Base-by-base conservation (phyloP, 2,329 filamentous ascomycete genomes). In the Pleoardoris graminearum region DNA sequence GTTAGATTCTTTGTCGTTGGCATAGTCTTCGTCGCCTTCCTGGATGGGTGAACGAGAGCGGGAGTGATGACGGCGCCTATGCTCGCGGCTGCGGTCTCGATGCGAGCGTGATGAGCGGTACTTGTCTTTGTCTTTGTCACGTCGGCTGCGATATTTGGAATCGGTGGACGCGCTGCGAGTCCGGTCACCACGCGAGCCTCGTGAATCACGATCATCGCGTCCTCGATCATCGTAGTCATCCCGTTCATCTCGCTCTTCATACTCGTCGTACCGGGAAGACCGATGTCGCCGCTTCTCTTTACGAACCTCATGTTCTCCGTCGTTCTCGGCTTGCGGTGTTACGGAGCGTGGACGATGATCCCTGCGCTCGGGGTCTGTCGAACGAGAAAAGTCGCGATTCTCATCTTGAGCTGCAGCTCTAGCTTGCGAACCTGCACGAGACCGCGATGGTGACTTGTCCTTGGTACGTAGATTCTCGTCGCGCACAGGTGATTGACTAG, bases 91-190 rank as follows among this genome's bases (percentile, higher is more conserved):
- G 37, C 74, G 70, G 19, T 79, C 77, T 21, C 77, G 75, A 41
- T 77, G 72, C 10, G 75, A 76, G 25, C 76, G 75, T n/a, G 75
- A 78, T 4, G 76, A 76, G 10, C 74, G 73, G 42, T 76, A 62
- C 44, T 70, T 72, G 7, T 77, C 75, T 51, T 74, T 76, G 1
- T 73, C 76, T 51, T 74, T 76, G 1, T 73, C 76, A 25, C 71
- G 68, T 21, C 75, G 85, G 60, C 84, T 85, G 55, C 84, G 83
- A 61, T 85, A 83, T 58, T 80, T 83, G 32, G 73, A 74, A 8
- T 84, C 82, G 1, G 82, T 82, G 2, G 89, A 90, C 4, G 80
- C 79, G 4, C 88, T 90, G 51, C 87, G 80, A 0, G 87, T 85
- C 42, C 83, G 80, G 42, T 85, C 81, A 16, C 65, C 68, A 25